Conservation (phyloP, 768 basidiomycete species). For the Tulasnella sp. region DNA sequence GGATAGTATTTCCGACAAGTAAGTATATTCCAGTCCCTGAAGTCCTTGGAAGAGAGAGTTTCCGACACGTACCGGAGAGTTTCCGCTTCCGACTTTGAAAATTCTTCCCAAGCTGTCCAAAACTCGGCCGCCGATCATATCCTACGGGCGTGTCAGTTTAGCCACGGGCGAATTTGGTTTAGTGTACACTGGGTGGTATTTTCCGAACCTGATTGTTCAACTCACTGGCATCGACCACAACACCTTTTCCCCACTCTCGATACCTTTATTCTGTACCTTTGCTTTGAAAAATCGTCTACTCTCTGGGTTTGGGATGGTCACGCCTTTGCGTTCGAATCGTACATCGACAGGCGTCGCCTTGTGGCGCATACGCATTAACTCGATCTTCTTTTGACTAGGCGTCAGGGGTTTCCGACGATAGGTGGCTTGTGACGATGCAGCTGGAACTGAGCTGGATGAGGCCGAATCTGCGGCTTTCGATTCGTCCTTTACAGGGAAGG, state of each 20-base stretch:
- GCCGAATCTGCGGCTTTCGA: background rate
- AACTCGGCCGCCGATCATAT: constrained; percentile 1
- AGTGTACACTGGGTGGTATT: no score
- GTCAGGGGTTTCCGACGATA: constrained; percentile 31
- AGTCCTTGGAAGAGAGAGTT: no score
- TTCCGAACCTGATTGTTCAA: no score
- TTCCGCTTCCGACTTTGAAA: background rate
- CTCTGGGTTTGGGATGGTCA: constrained; percentile 34
- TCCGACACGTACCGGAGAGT: background rate
- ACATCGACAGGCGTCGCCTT: constrained; percentile 39
- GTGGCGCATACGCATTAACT: constrained; percentile 66
- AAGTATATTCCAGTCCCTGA: no score
- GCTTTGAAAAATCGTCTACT: constrained; percentile 52
- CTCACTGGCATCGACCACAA: constrained; percentile 68
- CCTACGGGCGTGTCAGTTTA: background rate
- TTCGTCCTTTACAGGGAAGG: constrained; percentile 31
- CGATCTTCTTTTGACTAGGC: constrained; percentile 49
- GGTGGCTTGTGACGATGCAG: constrained; percentile 6
- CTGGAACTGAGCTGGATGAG: background rate
- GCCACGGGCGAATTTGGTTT: no score
- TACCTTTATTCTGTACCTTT: constrained; percentile 17
- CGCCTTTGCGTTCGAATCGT: constrained; percentile 43
- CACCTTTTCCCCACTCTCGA: constrained; percentile 31
- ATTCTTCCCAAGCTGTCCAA: background rate
- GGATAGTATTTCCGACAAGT: no score